Conservation (phyloP, 2,329 filamentous ascomycete species). For the Aureobasidium lini region DNA sequence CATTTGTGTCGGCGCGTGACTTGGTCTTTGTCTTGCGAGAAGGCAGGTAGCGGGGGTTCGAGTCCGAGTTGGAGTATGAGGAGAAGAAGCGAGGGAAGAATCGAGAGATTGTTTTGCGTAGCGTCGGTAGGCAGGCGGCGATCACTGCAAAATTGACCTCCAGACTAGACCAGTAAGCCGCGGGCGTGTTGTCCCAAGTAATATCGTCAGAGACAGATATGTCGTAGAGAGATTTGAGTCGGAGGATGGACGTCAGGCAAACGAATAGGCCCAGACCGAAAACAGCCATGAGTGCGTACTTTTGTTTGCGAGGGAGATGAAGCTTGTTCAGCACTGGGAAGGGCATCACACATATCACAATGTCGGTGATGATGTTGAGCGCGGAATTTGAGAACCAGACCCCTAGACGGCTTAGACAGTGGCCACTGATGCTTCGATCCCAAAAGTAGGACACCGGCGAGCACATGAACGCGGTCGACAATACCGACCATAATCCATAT, state of each 20-base stretch:
- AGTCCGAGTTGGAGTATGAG: not conserved
- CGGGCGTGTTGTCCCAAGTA: conserved; percentile 26
- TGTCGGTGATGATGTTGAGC: conserved; percentile 31
- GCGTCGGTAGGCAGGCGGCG: conserved; percentile 30
- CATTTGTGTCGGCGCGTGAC: not conserved
- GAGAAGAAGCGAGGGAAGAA: conserved; percentile 29
- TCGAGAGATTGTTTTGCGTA: conserved; percentile 30
- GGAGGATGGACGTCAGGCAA: conserved; percentile 28
- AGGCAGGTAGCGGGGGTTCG: not conserved
- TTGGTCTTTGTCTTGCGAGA: not conserved
- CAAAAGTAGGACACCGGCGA: conserved; percentile 37
- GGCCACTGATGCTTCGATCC: conserved; percentile 25
- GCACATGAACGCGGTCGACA: conserved; percentile 34
- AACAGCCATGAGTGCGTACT: conserved; percentile 28
- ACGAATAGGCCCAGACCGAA: conserved; percentile 29
- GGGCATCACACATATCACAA: conserved; percentile 28
- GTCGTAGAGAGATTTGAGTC: conserved; percentile 24
- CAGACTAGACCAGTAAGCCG: conserved; percentile 29
- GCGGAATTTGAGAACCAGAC: conserved; percentile 38
- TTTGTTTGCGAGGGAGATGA: conserved; percentile 27
- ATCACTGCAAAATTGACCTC: conserved; percentile 32
- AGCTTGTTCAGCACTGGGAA: conserved; percentile 28
- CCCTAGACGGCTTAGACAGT: conserved; percentile 33
- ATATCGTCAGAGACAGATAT: conserved; percentile 22
- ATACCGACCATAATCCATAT: conserved; percentile 25